Conservation (phyloP, 768 basidiomycete genomes). For the Tylopilus balloui region DNA sequence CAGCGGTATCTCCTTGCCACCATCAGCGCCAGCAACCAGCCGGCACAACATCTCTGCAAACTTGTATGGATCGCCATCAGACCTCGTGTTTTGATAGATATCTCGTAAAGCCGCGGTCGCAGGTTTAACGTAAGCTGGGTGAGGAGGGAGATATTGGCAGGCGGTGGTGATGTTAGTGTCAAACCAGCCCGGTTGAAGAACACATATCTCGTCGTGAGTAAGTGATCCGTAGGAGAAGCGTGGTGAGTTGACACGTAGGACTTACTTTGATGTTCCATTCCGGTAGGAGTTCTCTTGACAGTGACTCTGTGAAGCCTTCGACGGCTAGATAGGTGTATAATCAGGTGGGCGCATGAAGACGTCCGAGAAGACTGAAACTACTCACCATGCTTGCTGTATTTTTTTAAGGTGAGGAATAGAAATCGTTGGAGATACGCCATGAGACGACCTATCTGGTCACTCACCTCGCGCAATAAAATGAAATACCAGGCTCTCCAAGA, state of each 20-base stretch:
- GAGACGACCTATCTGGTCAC: not conserved
- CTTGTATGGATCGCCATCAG: slow-evolving; percentile 12
- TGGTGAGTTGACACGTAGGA: not conserved
- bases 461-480: slow-evolving; percentile 14
- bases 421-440: not conserved
- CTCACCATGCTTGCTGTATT: slow-evolving; percentile 13
- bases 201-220: slow-evolving; percentile 8
- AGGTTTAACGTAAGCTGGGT: slow-evolving; percentile 10
- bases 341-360: no score
- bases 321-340: slow-evolving; percentile 9
- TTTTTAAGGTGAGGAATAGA: not conserved
- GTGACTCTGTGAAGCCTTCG: slow-evolving; percentile 7
- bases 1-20: slow-evolving; percentile 2
- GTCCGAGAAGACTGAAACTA: not conserved
- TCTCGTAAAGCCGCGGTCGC: not conserved
- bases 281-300: slow-evolving; percentile 9
- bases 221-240: not conserved
- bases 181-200: slow-evolving; percentile 19
- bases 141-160: not conserved
- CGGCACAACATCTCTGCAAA: slow-evolving; percentile 8
- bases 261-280: slow-evolving; percentile 21
- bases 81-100: not conserved
- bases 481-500: slow-evolving; percentile 1
- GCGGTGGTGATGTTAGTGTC: slow-evolving; percentile 7
- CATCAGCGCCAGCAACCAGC: not conserved